Conservation (phyloP, 495 filamentous ascomycete species). For the Podospora tetraspora region DNA sequence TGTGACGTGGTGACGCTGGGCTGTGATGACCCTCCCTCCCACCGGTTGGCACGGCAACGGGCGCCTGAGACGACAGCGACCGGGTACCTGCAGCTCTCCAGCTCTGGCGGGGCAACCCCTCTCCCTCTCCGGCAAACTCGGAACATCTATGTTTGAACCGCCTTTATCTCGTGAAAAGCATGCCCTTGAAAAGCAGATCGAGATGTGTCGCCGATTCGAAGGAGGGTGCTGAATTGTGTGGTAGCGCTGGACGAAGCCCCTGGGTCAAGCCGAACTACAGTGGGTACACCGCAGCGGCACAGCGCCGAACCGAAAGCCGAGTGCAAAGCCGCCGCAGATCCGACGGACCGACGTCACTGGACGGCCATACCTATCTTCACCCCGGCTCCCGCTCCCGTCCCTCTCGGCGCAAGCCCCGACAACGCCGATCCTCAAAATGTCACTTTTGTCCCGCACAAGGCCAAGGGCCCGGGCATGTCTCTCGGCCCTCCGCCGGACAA, state of each 20-base stretch:
- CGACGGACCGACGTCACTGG: not conserved
- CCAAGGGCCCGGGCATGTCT: not conserved
- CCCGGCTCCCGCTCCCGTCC: not conserved
- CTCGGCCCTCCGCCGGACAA: not conserved
- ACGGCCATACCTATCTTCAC: not conserved
- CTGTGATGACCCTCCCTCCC: not conserved
- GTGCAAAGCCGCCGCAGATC: not conserved
- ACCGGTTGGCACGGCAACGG: conserved; percentile 11
- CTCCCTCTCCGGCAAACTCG: not conserved
- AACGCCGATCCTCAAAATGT: not conserved
- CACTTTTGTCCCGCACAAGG: not conserved
- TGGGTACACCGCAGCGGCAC: not conserved
- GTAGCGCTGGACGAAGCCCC: not conserved
- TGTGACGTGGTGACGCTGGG: not conserved
- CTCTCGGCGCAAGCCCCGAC: not conserved
- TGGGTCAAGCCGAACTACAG: no score
- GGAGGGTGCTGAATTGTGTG: not conserved
- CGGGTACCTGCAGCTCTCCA: not conserved
- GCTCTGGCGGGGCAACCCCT: not conserved
- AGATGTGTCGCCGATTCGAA: not conserved
- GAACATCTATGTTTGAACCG: not conserved
- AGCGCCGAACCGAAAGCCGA: not conserved
- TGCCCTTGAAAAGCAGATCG: not conserved
- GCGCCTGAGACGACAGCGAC: not conserved
- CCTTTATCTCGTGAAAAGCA: not conserved